Evolutionary conservation across 2,329 filamentous ascomycete genomes (phyloP).

Genomic region (Phymatotrichopsis omnivora): DNA sequence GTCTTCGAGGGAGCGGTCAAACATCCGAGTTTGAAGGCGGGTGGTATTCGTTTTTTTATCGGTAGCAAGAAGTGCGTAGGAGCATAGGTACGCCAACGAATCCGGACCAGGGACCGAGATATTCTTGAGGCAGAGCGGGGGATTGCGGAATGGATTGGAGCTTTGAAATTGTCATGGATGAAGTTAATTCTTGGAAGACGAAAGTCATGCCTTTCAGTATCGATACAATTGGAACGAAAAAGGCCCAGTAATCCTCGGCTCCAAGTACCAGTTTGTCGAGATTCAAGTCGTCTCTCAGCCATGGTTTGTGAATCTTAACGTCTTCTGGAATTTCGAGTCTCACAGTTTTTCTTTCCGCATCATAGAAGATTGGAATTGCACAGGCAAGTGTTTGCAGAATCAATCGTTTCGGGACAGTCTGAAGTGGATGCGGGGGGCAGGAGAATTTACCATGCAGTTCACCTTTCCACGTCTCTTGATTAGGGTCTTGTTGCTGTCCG

Average conservation of each 20-base stretch:
- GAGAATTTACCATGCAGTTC: constrained; percentile 43
- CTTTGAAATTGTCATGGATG: constrained; percentile 47
- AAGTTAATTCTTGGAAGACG: constrained; percentile 52
- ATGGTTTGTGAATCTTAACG: constrained; percentile 48
- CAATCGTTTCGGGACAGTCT: background rate
- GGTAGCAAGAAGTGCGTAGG: constrained; percentile 43
- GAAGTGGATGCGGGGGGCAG: constrained; percentile 14
- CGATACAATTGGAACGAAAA: constrained; percentile 47
- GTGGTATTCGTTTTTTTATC: constrained; percentile 30
- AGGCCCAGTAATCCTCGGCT: constrained; percentile 14
- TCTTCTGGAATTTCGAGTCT: constrained; percentile 57
- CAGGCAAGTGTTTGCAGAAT: background rate
- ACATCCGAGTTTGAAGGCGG: constrained; percentile 51
- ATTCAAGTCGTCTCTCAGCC: constrained; percentile 32
- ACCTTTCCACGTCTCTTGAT: no score
- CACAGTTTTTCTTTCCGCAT: constrained; percentile 39
- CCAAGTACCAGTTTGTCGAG: constrained; percentile 28
- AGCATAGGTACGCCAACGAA: constrained; percentile 50
- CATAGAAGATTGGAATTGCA: constrained; percentile 40
- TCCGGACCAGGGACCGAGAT: constrained; percentile 35
- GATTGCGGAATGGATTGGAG: constrained; percentile 6
- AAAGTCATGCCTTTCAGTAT: constrained; percentile 69
- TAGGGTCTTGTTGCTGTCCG: no score
- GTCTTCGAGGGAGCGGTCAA: constrained; percentile 46
- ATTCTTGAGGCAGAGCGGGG: constrained; percentile 3